Evolutionary conservation across 176 grass and related monocot genomes (phyloP), one percentile per base, ranked within the genome.

Genomic region (Rhynchospora tenuis): DNA sequence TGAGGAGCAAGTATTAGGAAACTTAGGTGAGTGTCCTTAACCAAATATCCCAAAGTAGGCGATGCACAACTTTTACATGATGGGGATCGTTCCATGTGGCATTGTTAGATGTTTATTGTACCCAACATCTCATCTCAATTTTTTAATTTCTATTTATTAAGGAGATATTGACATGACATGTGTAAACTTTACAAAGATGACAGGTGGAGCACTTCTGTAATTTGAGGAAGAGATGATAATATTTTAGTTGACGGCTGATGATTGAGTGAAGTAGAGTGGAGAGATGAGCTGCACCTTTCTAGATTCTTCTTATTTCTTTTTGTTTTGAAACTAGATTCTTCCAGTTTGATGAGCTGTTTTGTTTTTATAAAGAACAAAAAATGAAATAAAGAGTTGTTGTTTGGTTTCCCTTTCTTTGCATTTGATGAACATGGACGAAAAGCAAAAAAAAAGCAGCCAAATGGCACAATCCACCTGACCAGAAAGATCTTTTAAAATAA

Each of bases 81-180:
- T 64, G 44, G 38, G 50, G 59, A 82, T 64, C 38, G 17, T 50
- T 81, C 54, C 79, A 81, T 7, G 31, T 81, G 79, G 60, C 59
- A 47, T 27, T 5, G 58, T 62, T 60, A 51, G 46, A 54, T 75
- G 72, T 75, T 22, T 19, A 51, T 14, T 81, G 33, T 19, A 82
- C 42, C 79, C 61, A 75, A 75, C 47, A 52, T 52, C 47, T 43
- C 24, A 68, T 52, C 6, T 38, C 33, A 38, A 4, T 66, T 82
- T 22, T 42, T 16, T 10, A 38, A 66, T 65, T 81, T 80, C 5
- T 23, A 80, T 60, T 80, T 54, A 66, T 82, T 52, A 64, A 81
- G 79, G 56, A 81, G 78, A 8, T 62, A 9, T 48, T 59, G 23
- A 65, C 38, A 44, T 65, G 79, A 82, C 79, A 64, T 22, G 60